Evolutionary conservation across 2,329 filamentous ascomycete genomes (phyloP).

Genomic region (Epichloe uncinata): DNA sequence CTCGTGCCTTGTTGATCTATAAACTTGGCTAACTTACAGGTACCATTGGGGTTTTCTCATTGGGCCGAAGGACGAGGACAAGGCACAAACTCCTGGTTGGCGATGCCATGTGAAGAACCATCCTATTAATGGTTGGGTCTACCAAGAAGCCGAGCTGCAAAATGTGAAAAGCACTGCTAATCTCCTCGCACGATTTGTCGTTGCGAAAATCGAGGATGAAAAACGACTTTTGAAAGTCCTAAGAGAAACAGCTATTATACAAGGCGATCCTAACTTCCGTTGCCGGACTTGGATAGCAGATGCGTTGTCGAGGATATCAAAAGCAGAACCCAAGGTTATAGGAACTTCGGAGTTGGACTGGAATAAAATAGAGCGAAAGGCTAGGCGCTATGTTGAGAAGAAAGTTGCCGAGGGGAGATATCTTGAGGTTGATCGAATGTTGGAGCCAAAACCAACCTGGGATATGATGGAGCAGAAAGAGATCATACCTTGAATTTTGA

Average conservation of each 20-base stretch:
- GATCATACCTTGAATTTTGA: conserved; percentile 7
- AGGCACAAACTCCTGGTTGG: conserved; percentile 11
- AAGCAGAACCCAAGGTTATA: conserved; percentile 21
- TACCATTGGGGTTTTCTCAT: conserved; percentile 20
- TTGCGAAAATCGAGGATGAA: conserved; percentile 26
- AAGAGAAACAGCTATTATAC: conserved; percentile 17
- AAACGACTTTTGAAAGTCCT: conserved; percentile 19
- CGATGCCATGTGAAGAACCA: conserved; percentile 21
- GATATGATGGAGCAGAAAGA: conserved; percentile 16
- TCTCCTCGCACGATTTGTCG: conserved; percentile 23
- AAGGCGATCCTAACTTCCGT: conserved; percentile 23
- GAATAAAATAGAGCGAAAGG: conserved; percentile 20
- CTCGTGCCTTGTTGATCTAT: neutral
- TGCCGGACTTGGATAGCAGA: conserved; percentile 26
- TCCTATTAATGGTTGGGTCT: conserved; percentile 11
- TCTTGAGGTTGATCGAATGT: conserved; percentile 1
- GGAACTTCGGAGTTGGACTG: conserved; percentile 25
- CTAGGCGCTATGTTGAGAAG: conserved; percentile 20
- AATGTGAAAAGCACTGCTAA: conserved; percentile 13
- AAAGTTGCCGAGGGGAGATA: conserved; percentile 19
- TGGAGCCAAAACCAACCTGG: conserved; percentile 17
- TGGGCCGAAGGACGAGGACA: conserved; percentile 16
- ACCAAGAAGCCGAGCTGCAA: conserved; percentile 10
- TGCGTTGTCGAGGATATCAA: conserved; percentile 18
- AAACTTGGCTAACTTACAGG: conserved; percentile 5